phyloP scores from a whole-genome alignment of 306 rosid genomes.

The Trichosanthes cucumerina region DNA sequence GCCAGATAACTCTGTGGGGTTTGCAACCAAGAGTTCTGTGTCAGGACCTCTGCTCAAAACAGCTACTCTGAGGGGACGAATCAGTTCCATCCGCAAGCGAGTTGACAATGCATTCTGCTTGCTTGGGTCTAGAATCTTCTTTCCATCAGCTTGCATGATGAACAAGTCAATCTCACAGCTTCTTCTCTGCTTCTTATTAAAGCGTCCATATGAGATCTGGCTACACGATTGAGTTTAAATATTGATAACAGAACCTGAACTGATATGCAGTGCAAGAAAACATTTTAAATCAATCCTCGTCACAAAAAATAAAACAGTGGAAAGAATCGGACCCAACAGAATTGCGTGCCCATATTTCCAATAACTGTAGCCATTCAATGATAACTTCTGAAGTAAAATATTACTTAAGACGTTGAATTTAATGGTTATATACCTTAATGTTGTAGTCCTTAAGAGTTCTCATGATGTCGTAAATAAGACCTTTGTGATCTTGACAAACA shows the following conservation, averaged over 20 bases:
- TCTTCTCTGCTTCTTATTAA: constrained; percentile 41
- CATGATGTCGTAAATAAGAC: constrained; percentile 91
- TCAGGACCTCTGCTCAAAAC: constrained; percentile 79
- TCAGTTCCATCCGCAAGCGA: constrained; percentile 58
- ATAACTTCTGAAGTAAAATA: not conserved
- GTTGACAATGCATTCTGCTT: constrained; percentile 60
- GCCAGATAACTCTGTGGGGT: constrained; percentile 86
- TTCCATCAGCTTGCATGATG: constrained; percentile 83
- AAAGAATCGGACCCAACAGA: not conserved
- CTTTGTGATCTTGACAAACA: constrained; percentile 86
- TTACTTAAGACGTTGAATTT: not conserved
- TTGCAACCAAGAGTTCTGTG: constrained; percentile 74
- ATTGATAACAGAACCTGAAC: constrained; percentile 14
- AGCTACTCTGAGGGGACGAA: constrained; percentile 81
- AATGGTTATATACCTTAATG: constrained; percentile 46
- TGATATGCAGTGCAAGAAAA: not conserved
- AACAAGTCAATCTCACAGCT: constrained; percentile 84
- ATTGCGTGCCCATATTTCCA: not conserved
- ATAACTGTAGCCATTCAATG: not conserved
- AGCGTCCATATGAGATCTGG: constrained; percentile 92
- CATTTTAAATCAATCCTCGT: not conserved
- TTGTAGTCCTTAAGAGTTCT: constrained; percentile 91
- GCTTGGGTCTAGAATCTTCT: constrained; percentile 69
- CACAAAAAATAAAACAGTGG: not conserved
- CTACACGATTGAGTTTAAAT: constrained; percentile 19